Evolutionary conservation across 2,329 filamentous ascomycete species (phyloP).

Genomic region (Verticillium klebahnii): DNA sequence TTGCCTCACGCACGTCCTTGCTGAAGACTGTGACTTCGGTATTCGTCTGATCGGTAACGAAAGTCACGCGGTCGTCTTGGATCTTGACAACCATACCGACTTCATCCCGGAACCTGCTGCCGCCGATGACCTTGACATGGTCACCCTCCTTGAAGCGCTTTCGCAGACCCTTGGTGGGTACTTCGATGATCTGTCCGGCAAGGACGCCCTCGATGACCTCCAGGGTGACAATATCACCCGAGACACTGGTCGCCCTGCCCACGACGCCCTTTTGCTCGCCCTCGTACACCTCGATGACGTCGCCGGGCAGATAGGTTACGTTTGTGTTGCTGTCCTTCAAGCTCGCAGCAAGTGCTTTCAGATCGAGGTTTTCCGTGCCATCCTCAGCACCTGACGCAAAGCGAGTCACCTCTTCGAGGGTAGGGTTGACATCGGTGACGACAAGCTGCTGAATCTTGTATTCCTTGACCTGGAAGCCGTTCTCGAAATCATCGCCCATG

Average conservation of each 20-base stretch:
- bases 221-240: constrained; percentile 88
- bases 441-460: constrained; percentile 83
- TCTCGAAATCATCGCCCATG: constrained; percentile 82
- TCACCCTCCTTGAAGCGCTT: constrained; percentile 93
- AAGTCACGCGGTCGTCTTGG: constrained; percentile 83
- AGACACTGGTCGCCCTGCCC: constrained; percentile 80
- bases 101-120: constrained; percentile 90
- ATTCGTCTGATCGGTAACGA: constrained; percentile 89
- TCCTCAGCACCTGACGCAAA: constrained; percentile 88
- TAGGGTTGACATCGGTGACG: constrained; percentile 89
- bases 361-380: constrained; percentile 87
- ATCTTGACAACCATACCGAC: constrained; percentile 97
- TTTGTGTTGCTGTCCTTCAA: constrained; percentile 79
- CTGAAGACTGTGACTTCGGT: constrained; percentile 96
- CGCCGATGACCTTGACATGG: constrained; percentile 97
- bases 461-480: constrained; percentile 90
- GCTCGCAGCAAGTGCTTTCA: constrained; percentile 84
- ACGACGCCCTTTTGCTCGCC: constrained; percentile 91
- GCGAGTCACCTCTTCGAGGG: constrained; percentile 90
- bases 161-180: constrained; percentile 84
- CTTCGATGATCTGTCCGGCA: constrained; percentile 79
- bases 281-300: constrained; percentile 93
- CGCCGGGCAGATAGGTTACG: constrained; percentile 83
- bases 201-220: constrained; percentile 79
- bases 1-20: constrained; percentile 90